Conservation (phyloP, 78 protist genomes). For the Protostelium mycophagum region DNA sequence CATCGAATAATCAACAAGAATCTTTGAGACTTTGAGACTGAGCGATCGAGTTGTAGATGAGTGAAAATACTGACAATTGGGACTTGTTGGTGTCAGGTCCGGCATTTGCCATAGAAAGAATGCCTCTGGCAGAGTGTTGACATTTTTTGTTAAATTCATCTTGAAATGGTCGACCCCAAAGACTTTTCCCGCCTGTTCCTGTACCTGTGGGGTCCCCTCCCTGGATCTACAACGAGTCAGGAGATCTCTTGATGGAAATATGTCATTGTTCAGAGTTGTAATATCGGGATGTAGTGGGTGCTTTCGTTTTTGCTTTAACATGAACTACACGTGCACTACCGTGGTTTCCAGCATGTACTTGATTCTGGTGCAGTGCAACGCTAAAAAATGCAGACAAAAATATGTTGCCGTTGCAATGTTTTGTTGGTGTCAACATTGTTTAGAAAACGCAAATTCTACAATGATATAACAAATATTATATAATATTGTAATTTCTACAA, state of each 20-base stretch:
- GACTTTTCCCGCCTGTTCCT: conserved; percentile 77
- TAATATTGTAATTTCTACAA: neutral
- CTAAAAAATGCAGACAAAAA: too few relatives aligned
- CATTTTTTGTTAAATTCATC: conserved; percentile 61
- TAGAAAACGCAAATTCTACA: neutral
- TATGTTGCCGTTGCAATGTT: too few relatives aligned
- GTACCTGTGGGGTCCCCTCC: conserved; percentile 84
- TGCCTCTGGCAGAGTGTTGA: conserved; percentile 69
- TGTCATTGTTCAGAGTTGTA: neutral
- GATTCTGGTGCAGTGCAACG: too few relatives aligned
- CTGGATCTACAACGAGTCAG: conserved; percentile 24
- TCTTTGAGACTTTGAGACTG: too few relatives aligned
- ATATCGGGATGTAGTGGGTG: neutral
- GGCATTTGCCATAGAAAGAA: conserved; percentile 79
- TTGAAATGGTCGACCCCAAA: conserved; percentile 58
- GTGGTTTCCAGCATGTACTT: too few relatives aligned
- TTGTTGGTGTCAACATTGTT: too few relatives aligned
- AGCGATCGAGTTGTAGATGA: neutral
- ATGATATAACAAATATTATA: neutral
- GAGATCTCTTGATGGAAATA: neutral
- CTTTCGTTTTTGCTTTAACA: neutral
- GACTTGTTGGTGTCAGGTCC: conserved; percentile 72
- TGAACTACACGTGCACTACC: too few relatives aligned
- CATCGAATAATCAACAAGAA: neutral
- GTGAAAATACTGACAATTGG: conserved; percentile 39